Conservation (phyloP, 805 yeast species). For the Yarrowia hollandica region DNA sequence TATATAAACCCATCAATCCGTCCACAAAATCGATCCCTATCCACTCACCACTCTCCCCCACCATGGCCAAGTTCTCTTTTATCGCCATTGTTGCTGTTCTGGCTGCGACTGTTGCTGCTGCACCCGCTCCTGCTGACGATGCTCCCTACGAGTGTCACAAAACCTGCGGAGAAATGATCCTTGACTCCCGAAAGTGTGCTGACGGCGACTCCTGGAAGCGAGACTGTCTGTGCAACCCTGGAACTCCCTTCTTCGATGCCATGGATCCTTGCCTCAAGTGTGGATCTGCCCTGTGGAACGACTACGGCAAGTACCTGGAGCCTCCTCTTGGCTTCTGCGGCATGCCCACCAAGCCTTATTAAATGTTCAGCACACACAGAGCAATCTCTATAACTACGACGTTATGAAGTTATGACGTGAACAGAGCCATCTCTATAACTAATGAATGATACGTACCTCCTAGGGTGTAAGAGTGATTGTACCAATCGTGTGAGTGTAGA, state of each 20-base stretch:
- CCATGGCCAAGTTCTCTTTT: background rate
- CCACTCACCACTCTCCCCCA: background rate
- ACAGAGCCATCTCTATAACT: background rate
- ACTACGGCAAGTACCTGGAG: slow-evolving; percentile 7
- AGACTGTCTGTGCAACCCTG: background rate
- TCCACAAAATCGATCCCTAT: no score
- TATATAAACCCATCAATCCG: background rate
- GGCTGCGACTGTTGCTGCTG: background rate
- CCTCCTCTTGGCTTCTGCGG: slow-evolving; percentile 11
- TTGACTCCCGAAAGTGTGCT: slow-evolving; percentile 1
- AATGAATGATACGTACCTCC: no score
- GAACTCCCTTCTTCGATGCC: slow-evolving; percentile 4
- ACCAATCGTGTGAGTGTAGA: no score
- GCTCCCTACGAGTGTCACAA: slow-evolving; percentile 8
- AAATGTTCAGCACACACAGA: no score
- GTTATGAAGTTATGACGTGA: background rate
- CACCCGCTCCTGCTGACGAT: background rate
- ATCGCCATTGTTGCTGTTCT: background rate
- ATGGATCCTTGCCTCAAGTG: background rate
- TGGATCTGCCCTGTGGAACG: slow-evolving; percentile 7
- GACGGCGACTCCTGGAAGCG: background rate
- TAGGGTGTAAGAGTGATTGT: no score
- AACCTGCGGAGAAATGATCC: background rate
- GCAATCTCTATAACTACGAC: no score
- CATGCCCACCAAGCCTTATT: background rate